Evolutionary conservation across 176 grass and related monocot species (phyloP).

Genomic region (Oryza longistaminata): DNA sequence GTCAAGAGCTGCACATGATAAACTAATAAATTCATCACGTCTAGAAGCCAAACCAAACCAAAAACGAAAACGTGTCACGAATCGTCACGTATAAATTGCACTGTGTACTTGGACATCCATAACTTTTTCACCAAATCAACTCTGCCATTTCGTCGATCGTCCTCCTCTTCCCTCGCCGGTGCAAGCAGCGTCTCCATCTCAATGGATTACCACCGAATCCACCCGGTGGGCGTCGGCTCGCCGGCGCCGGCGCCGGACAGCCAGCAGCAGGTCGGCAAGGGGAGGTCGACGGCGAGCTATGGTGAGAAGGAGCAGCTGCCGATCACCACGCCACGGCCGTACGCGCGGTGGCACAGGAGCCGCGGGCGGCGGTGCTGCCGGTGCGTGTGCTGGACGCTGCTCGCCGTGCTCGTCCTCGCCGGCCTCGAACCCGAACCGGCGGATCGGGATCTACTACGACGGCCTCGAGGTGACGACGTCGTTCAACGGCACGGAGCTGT

Average conservation of each 20-base stretch:
- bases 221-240: constrained; percentile 51
- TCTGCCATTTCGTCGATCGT: background rate
- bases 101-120: background rate
- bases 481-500: constrained; percentile 70
- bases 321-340: constrained; percentile 8
- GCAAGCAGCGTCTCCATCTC: background rate
- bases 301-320: background rate
- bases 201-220: constrained; percentile 68
- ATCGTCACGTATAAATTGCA: constrained; percentile 31
- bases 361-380: constrained; percentile 56
- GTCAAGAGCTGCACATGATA: constrained; percentile 22
- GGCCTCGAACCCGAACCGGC: constrained; percentile 77
- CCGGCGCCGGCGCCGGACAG: constrained; percentile 28
- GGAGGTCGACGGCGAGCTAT: background rate
- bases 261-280: background rate
- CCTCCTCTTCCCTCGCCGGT: background rate
- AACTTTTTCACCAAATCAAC: background rate
- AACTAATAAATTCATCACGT: background rate
- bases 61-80: background rate
- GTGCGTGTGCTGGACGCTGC: constrained; percentile 69
- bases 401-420: constrained; percentile 34
- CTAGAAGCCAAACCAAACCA: constrained; percentile 31
- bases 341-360: constrained; percentile 20
- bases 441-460: constrained; percentile 82
- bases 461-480: constrained; percentile 56